Conservation (phyloP, 331 rosid species). For the Rosa hybrid region DNA sequence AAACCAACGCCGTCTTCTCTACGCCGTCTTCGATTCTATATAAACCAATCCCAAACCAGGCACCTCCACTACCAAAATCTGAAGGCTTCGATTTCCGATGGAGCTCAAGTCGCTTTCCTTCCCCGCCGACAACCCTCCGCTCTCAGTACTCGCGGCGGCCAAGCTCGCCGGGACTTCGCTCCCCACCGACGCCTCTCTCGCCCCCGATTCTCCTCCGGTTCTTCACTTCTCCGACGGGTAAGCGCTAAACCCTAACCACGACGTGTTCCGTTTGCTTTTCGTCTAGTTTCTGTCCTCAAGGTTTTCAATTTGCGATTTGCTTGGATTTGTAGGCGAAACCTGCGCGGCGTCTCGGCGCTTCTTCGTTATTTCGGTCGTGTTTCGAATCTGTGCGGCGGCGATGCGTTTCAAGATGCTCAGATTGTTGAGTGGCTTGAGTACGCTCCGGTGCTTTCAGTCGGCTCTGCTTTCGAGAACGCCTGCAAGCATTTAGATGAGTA, state of each 20-base stretch:
- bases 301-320: too few relatives aligned
- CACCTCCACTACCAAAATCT: background rate
- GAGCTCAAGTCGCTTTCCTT: constrained; percentile 54
- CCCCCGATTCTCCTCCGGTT: constrained; percentile 55
- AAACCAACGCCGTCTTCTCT: background rate
- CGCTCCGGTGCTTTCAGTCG: constrained; percentile 64
- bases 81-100: constrained; percentile 25
- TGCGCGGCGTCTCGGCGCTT: constrained; percentile 63
- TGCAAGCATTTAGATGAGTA: constrained; percentile 73
- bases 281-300: background rate
- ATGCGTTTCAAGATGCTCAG: constrained; percentile 60
- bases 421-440: constrained; percentile 85
- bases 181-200: constrained; percentile 48
- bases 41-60: background rate
- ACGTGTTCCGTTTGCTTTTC: background rate
- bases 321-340: constrained; percentile 44
- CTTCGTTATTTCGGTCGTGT: constrained; percentile 66
- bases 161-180: constrained; percentile 56
- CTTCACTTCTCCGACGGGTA: constrained; percentile 72
- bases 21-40: background rate
- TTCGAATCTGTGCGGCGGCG: constrained; percentile 65
- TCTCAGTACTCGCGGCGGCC: constrained; percentile 67
- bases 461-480: constrained; percentile 81
- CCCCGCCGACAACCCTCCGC: constrained; percentile 63
- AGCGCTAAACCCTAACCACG: background rate